Base-by-base conservation (phyloP, 768 basidiomycete genomes). In the Lentinus brumalis region DNA sequence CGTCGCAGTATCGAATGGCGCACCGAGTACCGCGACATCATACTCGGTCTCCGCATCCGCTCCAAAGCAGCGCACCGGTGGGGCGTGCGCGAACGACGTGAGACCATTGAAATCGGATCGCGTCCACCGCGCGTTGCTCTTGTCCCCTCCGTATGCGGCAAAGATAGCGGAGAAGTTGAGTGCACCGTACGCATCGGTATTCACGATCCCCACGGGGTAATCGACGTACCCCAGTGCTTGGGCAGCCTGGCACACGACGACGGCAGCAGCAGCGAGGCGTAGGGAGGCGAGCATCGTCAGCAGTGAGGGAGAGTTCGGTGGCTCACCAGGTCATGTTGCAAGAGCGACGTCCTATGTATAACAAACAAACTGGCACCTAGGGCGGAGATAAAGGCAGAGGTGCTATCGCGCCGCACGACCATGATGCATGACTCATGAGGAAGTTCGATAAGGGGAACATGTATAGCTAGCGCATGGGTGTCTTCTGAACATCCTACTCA, bases 1-100 rank as follows among this genome's bases (percentile, higher is more conserved):
- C 3, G 72, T 75, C 10, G 70, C 68, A n/a, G 72, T 75, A 50
- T 75, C 73, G 41, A 75, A 73, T 3, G 72, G 71, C 35, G 73
- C 71, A 32, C 71, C 71, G 65, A 59, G 11, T 18, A 74, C 69
- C 0, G 73, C 73, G 15, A 74, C 70, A 51, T 74, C 71, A 54
- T 67, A 74, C 26, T 12, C 50, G 12, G 44, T 46, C 16, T 55
- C 67, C 9, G 56, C 63, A 42, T 74, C 73, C 2, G 49, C 60
- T 2, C 73, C 73, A 32, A 73, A 71, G 57, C 73, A 74, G n/a
- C 71, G 38, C 39, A 71, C 52, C 2, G 73, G 73, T 7, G 42
- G n/a, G 11, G 73, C 59, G 21, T 51, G 60, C 15, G 70, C 71
- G 51, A 68, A 74, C 6, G 65, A 71, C 12, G 70, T 71, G 50